These are phyloP conservation scores for Saccharomyces uvarum DNA, from an alignment of 1,139 yeast species.

Conservation along the genomic window DNA sequence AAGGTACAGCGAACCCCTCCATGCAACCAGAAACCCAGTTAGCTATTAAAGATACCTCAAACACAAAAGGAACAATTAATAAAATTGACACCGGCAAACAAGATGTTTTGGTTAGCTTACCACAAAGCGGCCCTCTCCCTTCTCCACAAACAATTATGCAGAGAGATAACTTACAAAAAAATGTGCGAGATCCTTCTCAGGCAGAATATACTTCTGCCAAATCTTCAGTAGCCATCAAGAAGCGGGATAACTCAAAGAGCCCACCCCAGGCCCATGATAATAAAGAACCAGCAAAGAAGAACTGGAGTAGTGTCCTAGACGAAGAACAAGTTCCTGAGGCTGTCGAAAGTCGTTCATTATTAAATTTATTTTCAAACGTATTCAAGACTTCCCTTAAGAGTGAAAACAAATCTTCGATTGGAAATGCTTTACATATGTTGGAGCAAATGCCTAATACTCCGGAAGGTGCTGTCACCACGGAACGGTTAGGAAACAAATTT, in stretches of 20 bases:
- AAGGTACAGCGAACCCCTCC: background rate
- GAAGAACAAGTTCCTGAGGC: background rate
- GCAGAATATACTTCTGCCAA: background rate
- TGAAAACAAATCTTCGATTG: background rate
- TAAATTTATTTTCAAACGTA: slow-evolving; percentile 1
- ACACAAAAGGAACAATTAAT: background rate
- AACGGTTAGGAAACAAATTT: background rate
- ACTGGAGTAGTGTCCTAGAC: background rate
- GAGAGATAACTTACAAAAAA: background rate
- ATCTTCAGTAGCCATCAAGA: background rate
- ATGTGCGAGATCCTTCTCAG: background rate
- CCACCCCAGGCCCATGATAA: background rate
- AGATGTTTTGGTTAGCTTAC: background rate
- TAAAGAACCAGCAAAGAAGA: background rate
- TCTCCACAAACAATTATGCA: background rate
- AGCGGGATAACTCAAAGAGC: background rate
- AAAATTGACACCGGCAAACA: background rate
- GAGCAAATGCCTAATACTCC: background rate
- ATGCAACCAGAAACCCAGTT: background rate
- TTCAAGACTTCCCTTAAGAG: background rate
- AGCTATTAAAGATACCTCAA: background rate
- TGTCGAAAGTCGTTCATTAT: background rate
- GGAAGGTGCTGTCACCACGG: background rate
- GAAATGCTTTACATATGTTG: background rate
- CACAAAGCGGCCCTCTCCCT: background rate